These are phyloP conservation scores for Tetrahymena thermophila DNA, from an alignment of 73 alveolate genomes.

Conservation along the genomic window DNA sequence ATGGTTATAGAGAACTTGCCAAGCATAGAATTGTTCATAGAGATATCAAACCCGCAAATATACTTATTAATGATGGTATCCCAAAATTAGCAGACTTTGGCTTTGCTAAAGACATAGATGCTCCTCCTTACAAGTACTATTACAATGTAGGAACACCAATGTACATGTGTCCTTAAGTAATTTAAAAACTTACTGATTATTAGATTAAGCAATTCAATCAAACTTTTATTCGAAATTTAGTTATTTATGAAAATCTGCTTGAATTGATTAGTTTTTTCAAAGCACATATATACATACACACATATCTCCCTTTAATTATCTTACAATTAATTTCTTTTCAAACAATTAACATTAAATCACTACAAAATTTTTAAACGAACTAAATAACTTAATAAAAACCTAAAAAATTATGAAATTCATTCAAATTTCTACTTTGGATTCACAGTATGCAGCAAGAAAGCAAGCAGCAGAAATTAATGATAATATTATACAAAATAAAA, in stretches of 20 bases:
- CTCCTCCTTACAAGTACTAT: constrained; percentile 21
- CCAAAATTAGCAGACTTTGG: constrained; percentile 45
- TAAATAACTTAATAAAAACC: background rate
- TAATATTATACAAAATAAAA: no score
- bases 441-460: background rate
- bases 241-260: no score
- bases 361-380: background rate
- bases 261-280: background rate
- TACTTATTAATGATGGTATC: constrained; percentile 24
- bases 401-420: background rate
- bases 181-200: background rate
- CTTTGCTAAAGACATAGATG: constrained; percentile 22
- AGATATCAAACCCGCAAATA: constrained; percentile 37
- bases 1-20: constrained; percentile 32
- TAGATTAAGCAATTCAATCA: background rate
- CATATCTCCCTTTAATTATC: background rate
- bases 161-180: constrained; percentile 41
- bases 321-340: background rate
- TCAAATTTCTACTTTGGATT: background rate
- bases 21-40: constrained; percentile 38
- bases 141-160: constrained; percentile 40
- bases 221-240: background rate
- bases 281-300: no score
- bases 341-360: background rate
- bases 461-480: background rate